Conservation (phyloP, 768 basidiomycete genomes). For the Kwoniella sp. region DNA sequence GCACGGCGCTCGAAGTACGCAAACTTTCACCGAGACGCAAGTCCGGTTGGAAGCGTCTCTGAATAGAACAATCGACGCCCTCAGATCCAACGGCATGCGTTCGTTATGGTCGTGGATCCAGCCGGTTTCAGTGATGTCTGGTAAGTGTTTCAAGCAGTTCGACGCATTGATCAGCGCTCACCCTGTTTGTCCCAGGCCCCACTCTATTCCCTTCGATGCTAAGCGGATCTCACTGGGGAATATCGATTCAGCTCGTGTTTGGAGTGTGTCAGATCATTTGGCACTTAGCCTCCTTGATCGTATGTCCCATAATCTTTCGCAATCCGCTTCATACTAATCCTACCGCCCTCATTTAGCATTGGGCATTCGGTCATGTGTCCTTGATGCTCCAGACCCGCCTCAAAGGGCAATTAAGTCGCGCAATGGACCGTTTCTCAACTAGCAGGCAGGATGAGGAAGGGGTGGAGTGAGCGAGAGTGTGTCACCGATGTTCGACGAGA, state of each 20-base stretch:
- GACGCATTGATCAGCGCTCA: neutral
- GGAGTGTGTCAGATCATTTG: slow-evolving; percentile 2
- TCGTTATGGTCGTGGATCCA: neutral
- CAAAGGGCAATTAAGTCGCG: neutral
- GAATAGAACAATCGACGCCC: slow-evolving; percentile 6
- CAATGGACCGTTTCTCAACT: neutral
- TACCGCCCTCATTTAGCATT: neutral
- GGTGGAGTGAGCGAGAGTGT: neutral
- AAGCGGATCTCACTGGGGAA: neutral
- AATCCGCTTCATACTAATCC: neutral
- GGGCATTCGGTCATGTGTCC: neutral
- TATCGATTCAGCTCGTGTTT: neutral
- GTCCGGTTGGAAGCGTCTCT: neutral
- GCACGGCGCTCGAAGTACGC: neutral
- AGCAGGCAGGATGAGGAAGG: slow-evolving; percentile 4
- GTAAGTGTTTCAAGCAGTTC: neutral
- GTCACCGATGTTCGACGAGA: neutral
- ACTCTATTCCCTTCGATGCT: neutral
- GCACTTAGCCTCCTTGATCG: slow-evolving; percentile 6
- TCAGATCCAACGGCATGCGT: neutral
- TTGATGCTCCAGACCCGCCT: slow-evolving; percentile 1
- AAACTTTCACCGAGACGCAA: neutral
- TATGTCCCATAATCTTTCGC: neutral
- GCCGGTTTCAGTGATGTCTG: neutral
- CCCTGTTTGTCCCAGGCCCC: neutral